Percentiles rank a stretch among this genome's conserved stretches.
These are phyloP conservation scores for Physocladia obscura DNA, from an alignment of 192 early-diverging fungal species.

Conservation along the genomic window DNA sequence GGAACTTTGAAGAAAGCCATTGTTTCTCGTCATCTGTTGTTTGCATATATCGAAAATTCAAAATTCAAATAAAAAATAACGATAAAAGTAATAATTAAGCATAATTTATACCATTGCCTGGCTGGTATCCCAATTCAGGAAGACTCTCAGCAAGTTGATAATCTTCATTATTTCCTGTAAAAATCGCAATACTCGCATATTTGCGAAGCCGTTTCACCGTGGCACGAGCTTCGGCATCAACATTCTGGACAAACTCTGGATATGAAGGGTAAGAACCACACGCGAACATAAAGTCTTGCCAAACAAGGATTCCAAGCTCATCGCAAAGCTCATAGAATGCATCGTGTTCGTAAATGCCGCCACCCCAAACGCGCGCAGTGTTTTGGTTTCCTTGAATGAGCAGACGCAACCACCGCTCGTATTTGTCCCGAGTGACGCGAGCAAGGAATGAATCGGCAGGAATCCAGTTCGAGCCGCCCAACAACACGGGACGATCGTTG, in stretches of 20 bases:
- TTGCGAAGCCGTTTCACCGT: constrained; percentile 43
- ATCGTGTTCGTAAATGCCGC: constrained; percentile 53
- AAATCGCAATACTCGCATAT: constrained; percentile 54
- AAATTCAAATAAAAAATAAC: background rate
- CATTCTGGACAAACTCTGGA: constrained; percentile 39
- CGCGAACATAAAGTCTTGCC: constrained; percentile 70
- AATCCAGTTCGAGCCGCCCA: constrained; percentile 61
- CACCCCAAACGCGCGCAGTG: constrained; percentile 65
- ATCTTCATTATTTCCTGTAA: constrained; percentile 64
- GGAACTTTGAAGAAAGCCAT: constrained; percentile 32
- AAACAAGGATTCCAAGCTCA: constrained; percentile 58
- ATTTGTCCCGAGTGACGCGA: constrained; percentile 24
- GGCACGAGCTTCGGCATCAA: constrained; percentile 40
- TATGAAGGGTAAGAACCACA: constrained; percentile 55
- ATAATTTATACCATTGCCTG: constrained; percentile 12
- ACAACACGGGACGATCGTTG: constrained; percentile 47
- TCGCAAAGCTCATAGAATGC: constrained; percentile 54
- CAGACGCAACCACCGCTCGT: constrained; percentile 33
- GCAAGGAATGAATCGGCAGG: constrained; percentile 53
- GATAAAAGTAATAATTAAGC: background rate
- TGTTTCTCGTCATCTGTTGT: constrained; percentile 8
- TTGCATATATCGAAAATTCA: background rate
- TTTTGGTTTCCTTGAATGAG: constrained; percentile 50
- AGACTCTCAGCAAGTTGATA: constrained; percentile 45
- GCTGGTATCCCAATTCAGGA: constrained; percentile 44